These are phyloP conservation scores for Malus sieversii DNA, from an alignment of 306 rosid genomes.

Conservation along the genomic window DNA sequence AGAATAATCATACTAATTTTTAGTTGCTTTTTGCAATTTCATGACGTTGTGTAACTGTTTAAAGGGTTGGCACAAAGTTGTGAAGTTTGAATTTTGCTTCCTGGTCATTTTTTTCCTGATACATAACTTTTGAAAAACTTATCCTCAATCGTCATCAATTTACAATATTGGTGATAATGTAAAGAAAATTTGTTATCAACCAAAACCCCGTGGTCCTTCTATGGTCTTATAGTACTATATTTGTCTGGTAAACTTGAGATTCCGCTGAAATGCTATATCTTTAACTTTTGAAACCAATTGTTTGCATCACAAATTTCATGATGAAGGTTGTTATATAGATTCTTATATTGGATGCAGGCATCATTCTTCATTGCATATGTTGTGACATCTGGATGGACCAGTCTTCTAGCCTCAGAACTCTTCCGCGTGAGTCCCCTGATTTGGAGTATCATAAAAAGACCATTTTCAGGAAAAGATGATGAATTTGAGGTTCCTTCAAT, in stretches of 20 bases:
- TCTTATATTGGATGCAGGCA: conserved; percentile 47
- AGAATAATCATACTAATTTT: conserved; percentile 1
- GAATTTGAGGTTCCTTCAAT: conserved; percentile 57
- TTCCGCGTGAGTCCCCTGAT: conserved; percentile 40
- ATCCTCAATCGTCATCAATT: not conserved
- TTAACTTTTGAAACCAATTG: not conserved
- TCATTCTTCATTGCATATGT: conserved; percentile 75
- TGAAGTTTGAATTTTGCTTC: not conserved
- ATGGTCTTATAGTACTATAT: not conserved
- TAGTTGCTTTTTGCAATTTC: not conserved
- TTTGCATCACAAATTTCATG: not conserved
- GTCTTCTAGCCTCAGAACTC: conserved; percentile 51
- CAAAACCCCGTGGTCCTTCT: not conserved
- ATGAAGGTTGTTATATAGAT: not conserved
- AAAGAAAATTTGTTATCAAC: not conserved
- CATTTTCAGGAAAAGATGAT: conserved; percentile 22
- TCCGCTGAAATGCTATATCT: not conserved
- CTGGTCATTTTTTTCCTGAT: not conserved
- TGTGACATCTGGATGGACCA: conserved; percentile 60
- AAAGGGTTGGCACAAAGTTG: not conserved
- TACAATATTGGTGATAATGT: not conserved
- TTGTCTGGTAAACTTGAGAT: not conserved
- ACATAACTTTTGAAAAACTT: not conserved
- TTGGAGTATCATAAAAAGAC: conserved; percentile 28
- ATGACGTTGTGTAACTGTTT: not conserved